Conservation (phyloP, 768 basidiomycete species). For the Tylopilus plumbeoviolaceoides region DNA sequence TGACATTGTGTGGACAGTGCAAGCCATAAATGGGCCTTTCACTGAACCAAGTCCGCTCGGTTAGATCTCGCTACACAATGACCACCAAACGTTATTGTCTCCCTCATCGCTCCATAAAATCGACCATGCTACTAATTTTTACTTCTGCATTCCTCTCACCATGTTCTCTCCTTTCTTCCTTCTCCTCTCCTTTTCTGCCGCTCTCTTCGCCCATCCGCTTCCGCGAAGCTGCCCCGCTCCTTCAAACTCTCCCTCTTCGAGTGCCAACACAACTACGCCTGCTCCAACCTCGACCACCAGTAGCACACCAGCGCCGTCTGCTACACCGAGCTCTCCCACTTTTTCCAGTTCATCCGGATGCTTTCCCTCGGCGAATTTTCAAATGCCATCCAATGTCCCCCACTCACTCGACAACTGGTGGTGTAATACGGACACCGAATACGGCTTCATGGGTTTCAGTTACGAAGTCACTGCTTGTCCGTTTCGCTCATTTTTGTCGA, state of each 20-base stretch:
- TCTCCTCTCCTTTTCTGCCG: constrained; percentile 6
- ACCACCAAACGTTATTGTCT: not conserved
- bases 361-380: constrained; percentile 43
- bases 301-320: not conserved
- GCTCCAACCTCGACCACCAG: not conserved
- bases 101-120: constrained; percentile 3
- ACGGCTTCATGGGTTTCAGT: constrained; percentile 74
- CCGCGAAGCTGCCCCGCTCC: constrained; percentile 10
- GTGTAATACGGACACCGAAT: constrained; percentile 62
- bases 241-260: not conserved
- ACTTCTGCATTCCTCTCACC: not conserved
- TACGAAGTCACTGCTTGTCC: constrained; percentile 67
- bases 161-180: constrained; percentile 11
- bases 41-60: too few species aligned
- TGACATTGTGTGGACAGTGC: too few species aligned
- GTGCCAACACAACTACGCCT: not conserved
- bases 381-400: constrained; percentile 51
- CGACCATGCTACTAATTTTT: not conserved
- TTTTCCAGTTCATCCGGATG: constrained; percentile 17
- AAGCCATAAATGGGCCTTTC: too few species aligned
- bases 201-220: constrained; percentile 14
- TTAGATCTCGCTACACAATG: not conserved
- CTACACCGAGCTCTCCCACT: not conserved
- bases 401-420: constrained; percentile 50
- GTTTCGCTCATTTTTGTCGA: constrained; percentile 14